Percentiles rank a stretch among this genome's conserved stretches.
These are phyloP conservation scores for Mycena leptocephala DNA, from an alignment of 768 basidiomycete species.

Conservation along the genomic window DNA sequence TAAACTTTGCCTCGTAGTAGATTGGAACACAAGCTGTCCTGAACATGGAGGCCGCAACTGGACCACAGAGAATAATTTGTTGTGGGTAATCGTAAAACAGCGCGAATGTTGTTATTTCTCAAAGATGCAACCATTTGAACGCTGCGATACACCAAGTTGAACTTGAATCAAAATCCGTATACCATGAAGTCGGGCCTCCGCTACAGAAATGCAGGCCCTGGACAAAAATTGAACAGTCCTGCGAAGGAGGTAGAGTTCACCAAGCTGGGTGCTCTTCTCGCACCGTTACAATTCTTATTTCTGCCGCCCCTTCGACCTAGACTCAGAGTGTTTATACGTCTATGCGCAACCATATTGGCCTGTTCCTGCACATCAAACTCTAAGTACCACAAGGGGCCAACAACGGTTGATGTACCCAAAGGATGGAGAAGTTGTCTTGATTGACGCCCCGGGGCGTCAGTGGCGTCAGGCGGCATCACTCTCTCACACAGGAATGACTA, in stretches of 20 bases:
- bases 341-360: neutral
- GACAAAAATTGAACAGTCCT: neutral
- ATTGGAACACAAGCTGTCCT: too few species aligned
- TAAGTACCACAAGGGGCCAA: neutral
- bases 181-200: too few species aligned
- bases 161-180: too few species aligned
- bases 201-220: neutral
- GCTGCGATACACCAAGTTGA: too few species aligned
- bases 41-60: too few species aligned
- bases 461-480: neutral
- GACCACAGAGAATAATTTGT: too few species aligned
- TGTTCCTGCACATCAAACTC: neutral
- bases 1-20: too few species aligned
- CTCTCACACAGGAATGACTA: neutral
- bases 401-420: neutral
- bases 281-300: neutral
- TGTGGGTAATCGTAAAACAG: too few species aligned
- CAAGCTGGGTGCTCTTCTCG: neutral
- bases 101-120: too few species aligned
- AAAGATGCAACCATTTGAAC: too few species aligned
- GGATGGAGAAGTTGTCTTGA: neutral
- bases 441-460: neutral
- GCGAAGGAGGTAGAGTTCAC: neutral
- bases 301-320: neutral
- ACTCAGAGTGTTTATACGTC: neutral